phyloP scores from a whole-genome alignment of 2,329 filamentous ascomycete species.

The Coniochaeta ligniaria region DNA sequence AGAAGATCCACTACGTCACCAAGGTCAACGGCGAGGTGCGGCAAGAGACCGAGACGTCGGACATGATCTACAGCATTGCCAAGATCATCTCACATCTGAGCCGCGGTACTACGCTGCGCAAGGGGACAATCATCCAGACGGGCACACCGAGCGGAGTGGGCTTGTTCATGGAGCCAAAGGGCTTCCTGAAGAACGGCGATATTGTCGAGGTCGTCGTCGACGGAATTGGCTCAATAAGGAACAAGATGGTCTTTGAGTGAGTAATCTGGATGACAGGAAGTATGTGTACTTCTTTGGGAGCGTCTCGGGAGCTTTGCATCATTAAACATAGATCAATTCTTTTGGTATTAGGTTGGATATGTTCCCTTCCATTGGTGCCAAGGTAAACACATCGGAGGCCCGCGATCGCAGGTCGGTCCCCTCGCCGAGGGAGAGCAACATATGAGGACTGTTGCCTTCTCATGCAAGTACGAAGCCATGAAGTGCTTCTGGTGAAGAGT shows the following conservation, averaged over 20 bases:
- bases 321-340: neutral
- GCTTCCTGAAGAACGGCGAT: constrained; percentile 1
- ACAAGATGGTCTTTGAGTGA: constrained; percentile 1
- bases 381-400: too few species aligned
- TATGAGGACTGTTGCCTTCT: too few species aligned
- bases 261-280: neutral
- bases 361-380: too few species aligned
- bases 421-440: too few species aligned
- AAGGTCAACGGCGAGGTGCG: constrained; percentile 34
- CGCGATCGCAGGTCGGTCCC: too few species aligned
- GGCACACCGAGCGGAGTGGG: constrained; percentile 19
- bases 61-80: constrained; percentile 30
- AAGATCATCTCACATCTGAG: constrained; percentile 26
- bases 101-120: constrained; percentile 27
- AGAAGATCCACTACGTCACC: constrained; percentile 20
- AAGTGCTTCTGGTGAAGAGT: too few species aligned
- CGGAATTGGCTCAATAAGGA: neutral
- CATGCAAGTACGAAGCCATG: too few species aligned
- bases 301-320: neutral
- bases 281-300: neutral
- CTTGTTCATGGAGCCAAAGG: constrained; percentile 2
- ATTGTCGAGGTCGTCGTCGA: neutral
- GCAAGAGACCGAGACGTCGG: constrained; percentile 28
- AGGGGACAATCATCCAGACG: constrained; percentile 31
- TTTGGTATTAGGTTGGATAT: neutral